Base-by-base conservation (phyloP, 257 asterid genomes). In the Euphrasia confusa region DNA sequence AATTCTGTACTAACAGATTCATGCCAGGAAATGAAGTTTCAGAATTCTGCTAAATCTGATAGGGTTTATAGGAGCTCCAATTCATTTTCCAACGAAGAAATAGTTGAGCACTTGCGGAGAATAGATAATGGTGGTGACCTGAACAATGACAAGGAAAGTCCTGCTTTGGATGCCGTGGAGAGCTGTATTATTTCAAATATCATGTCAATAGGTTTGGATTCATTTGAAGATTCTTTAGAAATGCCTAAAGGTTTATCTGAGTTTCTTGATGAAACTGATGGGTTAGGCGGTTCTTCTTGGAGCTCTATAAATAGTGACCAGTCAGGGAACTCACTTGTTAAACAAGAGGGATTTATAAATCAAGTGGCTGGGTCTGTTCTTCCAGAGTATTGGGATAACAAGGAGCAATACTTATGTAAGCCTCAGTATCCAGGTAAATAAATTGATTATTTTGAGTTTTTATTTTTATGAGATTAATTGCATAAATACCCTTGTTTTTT, bases 41-140 rank as follows among this genome's bases (percentile, higher is more conserved):
- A 76, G 72, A 81, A 63, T 67, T 77, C 90, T 69, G 84, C 90
- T 63, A 91, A 88, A 72, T 80, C 95, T 45, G 96, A 86, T 79
- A 83, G 86, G 70, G 77, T 89, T 33, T 83, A 88, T 72, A 83
- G 89, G 72, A 74, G 81, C 82, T 86, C 96, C 70, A 82, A 78
- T 74, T 84, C 94, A 50, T 89, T 89, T 81, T 89, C 97, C 70
- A 86, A 84, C 77, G 97, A 92, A 79, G 99, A 92, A 78, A 84
- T 92, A 77, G 95, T 89, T 48, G 95, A 92, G 78, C 96, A 89
- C 79, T 74, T 92, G 58, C 86, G 96, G 52, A 84, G 99, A 77
- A 79, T 87, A 68, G 85, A 73, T 70, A 87, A 75, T 71, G 87
- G 71, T 53, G 87, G 71, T 53, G 74, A 74, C 62, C 67, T 68